Base-by-base conservation (phyloP, 352 stramenopile species). In the Pythium volutum region DNA sequence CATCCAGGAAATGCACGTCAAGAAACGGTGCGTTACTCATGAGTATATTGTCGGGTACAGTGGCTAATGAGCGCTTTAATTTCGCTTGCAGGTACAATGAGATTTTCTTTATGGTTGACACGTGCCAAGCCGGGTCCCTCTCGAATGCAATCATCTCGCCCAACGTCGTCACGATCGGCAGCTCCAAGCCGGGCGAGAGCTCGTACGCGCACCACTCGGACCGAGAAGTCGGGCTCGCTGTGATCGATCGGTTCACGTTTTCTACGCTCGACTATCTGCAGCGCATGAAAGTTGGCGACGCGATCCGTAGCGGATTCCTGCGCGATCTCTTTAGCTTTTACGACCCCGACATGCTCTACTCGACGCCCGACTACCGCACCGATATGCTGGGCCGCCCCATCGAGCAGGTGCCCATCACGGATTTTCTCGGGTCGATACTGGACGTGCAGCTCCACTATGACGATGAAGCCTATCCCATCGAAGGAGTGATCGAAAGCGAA, bases 31-130 rank as follows among this genome's bases (percentile, higher is more conserved):
- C 29, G 75, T 71, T 41, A 18, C 16, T 16, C 7, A 18, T 4
- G n/a, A 27, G n/a, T 15, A 14, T 15, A 15, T 29, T 27, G 31
- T 36, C 14, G 31, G 31, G 42, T n/a, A 14, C 10, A 29, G 42
- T 27, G 9, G 5, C 18, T 8, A 0, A 29, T 26, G n/a, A 8
- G n/a, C 42, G 26, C 27, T 43, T 4, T 29, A 0, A 25, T 12
- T 12, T 49, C 11, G 23, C 16, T 49, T 12, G 10, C 55, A 92
- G 86, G 45, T 99, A 97, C 75, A 89, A 97, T 34, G 81, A 98
- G 66, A 91, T 98, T 22, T 95, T 99, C 50, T 98, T 98, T 67
- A 97, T 98, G 72, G 92, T 98, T n/a, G 96, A 99, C 82, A 99
- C 96, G 8, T 99, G 96, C 70, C 96, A 99, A 71, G 96, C 95